These are phyloP conservation scores for Echinosophora koreensis DNA, from an alignment of 306 rosid genomes.

Conservation along the genomic window DNA sequence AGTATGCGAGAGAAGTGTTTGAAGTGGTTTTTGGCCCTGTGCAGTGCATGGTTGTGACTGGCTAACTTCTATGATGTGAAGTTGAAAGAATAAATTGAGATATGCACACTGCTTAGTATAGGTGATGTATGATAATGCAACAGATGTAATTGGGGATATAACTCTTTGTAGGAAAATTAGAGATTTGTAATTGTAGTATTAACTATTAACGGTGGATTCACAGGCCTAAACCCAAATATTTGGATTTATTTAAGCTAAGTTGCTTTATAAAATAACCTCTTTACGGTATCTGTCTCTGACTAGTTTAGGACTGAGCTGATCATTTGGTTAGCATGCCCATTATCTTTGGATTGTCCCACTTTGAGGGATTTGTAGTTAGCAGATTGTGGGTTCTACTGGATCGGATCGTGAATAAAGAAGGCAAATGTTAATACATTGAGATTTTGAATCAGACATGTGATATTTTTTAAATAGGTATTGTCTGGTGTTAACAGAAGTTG, in stretches of 20 bases:
- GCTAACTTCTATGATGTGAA: conserved; percentile 10
- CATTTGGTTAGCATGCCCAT: conserved; percentile 22
- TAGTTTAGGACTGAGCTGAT: background rate
- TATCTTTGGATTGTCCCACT: background rate
- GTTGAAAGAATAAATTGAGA: background rate
- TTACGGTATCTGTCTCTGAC: background rate
- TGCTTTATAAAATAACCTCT: background rate
- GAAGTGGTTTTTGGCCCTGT: background rate
- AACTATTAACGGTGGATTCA: background rate
- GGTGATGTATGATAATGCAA: background rate
- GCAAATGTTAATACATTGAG: background rate
- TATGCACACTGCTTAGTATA: background rate
- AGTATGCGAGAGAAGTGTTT: conserved; percentile 16
- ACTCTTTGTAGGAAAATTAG: background rate
- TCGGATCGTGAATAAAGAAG: background rate
- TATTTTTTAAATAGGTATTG: background rate
- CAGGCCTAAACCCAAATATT: background rate
- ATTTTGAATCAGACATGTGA: background rate
- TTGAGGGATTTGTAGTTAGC: background rate
- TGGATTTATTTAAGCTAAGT: background rate
- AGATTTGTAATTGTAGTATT: too few relatives aligned
- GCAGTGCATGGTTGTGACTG: conserved; percentile 13
- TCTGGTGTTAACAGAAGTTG: conserved; percentile 14
- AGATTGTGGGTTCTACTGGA: background rate
- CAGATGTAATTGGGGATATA: background rate